These are phyloP conservation scores for Talaromyces sp. DNA, from an alignment of 2,329 filamentous ascomycete species.

Conservation along the genomic window DNA sequence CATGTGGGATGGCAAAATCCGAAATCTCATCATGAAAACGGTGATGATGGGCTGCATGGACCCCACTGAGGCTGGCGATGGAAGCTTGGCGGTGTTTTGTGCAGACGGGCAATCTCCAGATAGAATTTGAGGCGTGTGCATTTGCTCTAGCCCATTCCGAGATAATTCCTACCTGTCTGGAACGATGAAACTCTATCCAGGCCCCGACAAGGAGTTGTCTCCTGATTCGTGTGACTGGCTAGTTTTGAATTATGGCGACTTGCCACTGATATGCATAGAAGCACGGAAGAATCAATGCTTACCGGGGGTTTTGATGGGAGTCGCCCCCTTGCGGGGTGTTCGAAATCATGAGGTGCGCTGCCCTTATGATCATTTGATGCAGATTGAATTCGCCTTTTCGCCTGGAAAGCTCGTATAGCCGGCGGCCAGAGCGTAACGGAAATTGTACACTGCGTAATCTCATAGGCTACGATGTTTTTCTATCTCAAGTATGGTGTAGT, in stretches of 20 bases:
- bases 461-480: background rate
- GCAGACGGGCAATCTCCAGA: background rate
- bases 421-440: background rate
- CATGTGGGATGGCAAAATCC: background rate
- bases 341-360: background rate
- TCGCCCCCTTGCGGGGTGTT: background rate
- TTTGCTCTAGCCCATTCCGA: background rate
- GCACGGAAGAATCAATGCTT: conserved; percentile 28
- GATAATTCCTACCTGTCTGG: conserved; percentile 9
- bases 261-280: conserved; percentile 33
- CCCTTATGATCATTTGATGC: background rate
- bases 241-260: conserved; percentile 17
- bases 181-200: conserved; percentile 3
- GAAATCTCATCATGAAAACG: background rate
- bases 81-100: background rate
- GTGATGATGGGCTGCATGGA: background rate
- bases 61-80: background rate
- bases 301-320: background rate
- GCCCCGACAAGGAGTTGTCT: background rate
- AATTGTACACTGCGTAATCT: background rate
- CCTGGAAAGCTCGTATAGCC: background rate
- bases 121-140: background rate
- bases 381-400: background rate
- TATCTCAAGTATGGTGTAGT: background rate
- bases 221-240: conserved; percentile 8